Evolutionary conservation across 192 early-diverging fungal species (phyloP).

Genomic region (Coemansia sp.): DNA sequence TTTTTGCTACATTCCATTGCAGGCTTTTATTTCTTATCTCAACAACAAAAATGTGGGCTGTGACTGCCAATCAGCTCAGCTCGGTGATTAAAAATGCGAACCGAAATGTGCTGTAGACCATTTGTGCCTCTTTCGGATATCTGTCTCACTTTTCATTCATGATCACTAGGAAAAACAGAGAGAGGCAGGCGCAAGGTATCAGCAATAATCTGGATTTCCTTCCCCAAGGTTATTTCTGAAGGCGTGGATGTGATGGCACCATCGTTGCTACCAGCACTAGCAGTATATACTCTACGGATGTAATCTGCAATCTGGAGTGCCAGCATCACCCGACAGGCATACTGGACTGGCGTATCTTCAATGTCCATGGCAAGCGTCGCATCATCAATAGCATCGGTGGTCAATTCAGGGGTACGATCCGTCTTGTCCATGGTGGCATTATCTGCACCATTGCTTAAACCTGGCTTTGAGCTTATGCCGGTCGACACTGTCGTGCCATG

Average conservation of each 20-base stretch:
- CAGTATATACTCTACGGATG: constrained; percentile 10
- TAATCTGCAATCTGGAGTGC: constrained; percentile 53
- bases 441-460: background rate
- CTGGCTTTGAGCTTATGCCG: background rate
- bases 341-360: constrained; percentile 54
- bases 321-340: constrained; percentile 48
- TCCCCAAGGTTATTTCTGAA: constrained; percentile 13
- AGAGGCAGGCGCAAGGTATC: constrained; percentile 32
- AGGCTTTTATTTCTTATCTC: constrained; percentile 1
- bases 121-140: background rate
- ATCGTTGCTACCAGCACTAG: background rate
- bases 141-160: background rate
- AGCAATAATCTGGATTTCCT: constrained; percentile 36
- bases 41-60: background rate
- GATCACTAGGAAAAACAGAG: constrained; percentile 16
- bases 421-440: background rate
- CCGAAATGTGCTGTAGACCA: no score
- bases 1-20: background rate
- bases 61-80: background rate
- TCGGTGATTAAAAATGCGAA: background rate
- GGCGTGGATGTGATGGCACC: background rate
- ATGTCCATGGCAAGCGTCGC: constrained; percentile 39
- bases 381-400: constrained; percentile 3
- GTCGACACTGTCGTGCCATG: background rate
- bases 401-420: background rate